A percentile compares a stretch with the other conserved stretches of the same genome.
phyloP scores from a whole-genome alignment of 805 yeast genomes.

The Ogataea nakhonphanomensis region DNA sequence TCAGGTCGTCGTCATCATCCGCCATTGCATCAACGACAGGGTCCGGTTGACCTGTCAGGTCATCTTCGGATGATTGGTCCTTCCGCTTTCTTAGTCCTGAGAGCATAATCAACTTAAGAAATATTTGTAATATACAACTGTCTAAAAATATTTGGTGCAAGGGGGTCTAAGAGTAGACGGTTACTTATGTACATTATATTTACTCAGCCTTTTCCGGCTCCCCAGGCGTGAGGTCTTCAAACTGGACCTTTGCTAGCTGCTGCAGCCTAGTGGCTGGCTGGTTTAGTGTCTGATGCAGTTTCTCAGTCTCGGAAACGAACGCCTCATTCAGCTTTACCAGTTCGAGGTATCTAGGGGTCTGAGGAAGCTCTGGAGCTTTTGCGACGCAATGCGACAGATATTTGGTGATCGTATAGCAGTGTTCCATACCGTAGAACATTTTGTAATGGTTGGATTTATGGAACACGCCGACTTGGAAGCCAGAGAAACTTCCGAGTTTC shows the following conservation, averaged over 20 bases:
- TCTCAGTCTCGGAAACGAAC: slow-evolving; percentile 17
- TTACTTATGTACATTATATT: slow-evolving; percentile 6
- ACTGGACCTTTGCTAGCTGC: slow-evolving; percentile 4
- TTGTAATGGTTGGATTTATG: slow-evolving; percentile 6
- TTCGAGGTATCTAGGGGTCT: slow-evolving; percentile 5
- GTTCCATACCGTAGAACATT: slow-evolving; percentile 15
- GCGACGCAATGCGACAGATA: slow-evolving; percentile 14
- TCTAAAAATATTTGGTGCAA: background rate
- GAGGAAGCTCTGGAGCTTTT: slow-evolving; percentile 12
- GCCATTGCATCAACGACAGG: slow-evolving; percentile 21
- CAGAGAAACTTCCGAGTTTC: slow-evolving; percentile 2
- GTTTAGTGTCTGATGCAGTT: slow-evolving; percentile 10
- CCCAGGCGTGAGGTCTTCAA: background rate
- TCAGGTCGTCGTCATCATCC: slow-evolving; percentile 38
- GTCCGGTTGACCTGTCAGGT: slow-evolving; percentile 7
- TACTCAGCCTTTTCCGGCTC: slow-evolving; percentile 2
- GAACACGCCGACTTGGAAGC: slow-evolving; percentile 6
- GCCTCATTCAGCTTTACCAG: slow-evolving; percentile 11
- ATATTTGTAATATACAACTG: slow-evolving; percentile 1
- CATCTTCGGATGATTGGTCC: slow-evolving; percentile 13
- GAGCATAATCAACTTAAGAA: slow-evolving; percentile 7
- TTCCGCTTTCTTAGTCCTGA: slow-evolving; percentile 18
- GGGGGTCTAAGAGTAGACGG: background rate
- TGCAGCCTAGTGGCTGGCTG: slow-evolving; percentile 10
- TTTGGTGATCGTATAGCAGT: slow-evolving; percentile 19